Conservation (phyloP, 306 rosid species). For the Arachis hypogaea region DNA sequence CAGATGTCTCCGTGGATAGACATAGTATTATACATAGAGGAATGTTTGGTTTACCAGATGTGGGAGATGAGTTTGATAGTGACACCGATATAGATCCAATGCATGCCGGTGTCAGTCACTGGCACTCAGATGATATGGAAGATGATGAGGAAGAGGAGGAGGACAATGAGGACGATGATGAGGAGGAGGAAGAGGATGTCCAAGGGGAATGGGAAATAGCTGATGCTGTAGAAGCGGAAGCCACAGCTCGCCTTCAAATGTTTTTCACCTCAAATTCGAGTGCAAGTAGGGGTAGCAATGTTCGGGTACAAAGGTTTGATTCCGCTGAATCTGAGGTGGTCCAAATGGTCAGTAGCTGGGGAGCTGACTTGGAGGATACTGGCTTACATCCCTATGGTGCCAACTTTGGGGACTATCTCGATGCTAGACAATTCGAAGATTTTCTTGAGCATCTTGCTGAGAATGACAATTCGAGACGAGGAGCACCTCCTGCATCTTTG, state of each 20-base stretch:
- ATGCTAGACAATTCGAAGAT: constrained; percentile 67
- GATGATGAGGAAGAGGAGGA: constrained; percentile 52
- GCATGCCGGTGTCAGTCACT: constrained; percentile 76
- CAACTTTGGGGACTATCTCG: constrained; percentile 69
- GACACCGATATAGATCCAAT: constrained; percentile 96
- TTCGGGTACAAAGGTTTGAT: constrained; percentile 49
- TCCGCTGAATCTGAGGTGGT: constrained; percentile 57
- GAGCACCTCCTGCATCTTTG: constrained; percentile 86
- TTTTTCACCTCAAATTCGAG: constrained; percentile 49
- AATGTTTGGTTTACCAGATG: constrained; percentile 53
- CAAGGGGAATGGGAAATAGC: constrained; percentile 60
- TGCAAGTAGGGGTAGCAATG: constrained; percentile 41
- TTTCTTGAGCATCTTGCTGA: constrained; percentile 78
- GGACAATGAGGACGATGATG: constrained; percentile 28
- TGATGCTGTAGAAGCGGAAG: constrained; percentile 59
- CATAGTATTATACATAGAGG: constrained; percentile 69
- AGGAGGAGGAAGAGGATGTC: constrained; percentile 49
- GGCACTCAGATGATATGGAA: constrained; percentile 67
- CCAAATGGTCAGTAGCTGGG: constrained; percentile 40
- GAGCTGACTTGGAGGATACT: constrained; percentile 42
- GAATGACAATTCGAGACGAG: constrained; percentile 76
- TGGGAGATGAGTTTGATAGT: constrained; percentile 57
- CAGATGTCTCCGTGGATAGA: constrained; percentile 78
- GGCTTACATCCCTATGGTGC: constrained; percentile 52
- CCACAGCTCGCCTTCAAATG: constrained; percentile 48